Evolutionary conservation across 2,329 filamentous ascomycete genomes (phyloP), one percentile per base, ranked within the genome.

Genomic region (Penicillium sp.): DNA sequence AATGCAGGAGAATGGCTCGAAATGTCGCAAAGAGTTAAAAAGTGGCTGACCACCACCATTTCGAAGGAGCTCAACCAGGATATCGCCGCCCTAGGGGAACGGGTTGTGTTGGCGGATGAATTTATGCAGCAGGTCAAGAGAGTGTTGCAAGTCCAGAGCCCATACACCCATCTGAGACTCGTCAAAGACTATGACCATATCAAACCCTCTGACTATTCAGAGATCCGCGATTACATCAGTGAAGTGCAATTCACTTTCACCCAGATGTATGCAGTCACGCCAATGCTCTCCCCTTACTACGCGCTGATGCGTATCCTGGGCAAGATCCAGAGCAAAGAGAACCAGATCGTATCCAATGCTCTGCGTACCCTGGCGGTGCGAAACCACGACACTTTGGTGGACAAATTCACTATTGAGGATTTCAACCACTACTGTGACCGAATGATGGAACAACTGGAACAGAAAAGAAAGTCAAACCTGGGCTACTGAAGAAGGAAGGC

Each of bases 311-410:
- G 28, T 6, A 13, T 29, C 13, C n/a, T 29, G 28, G 4, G n/a
- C n/a, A n/a, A n/a, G n/a, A n/a, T 6, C 11, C 5, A 29, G 28
- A 29, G 14, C 28, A n/a, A 29, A 1, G 28, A 29, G 6, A 4
- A 5, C 11, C n/a, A 29, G 28, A 4, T 2, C n/a, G 28, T n/a
- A 42, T n/a, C 13, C 28, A 2, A n/a, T 2, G 28, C 28, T 13
- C 6, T 29, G 13, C 6, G n/a, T 6, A 29, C 13, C n/a, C 13
- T 29, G 11, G 13, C 3, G 16, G 31, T 18, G 14, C 27, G 16
- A 4, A 23, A 29, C 22, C 8, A 20, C 11, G 9, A 28, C 37
- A 62, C 16, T 51, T 61, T 6, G 65, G 67, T 24, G 68, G 67
- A 29, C 14, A n/a, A n/a, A 14, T 13, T n/a, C 13, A 14, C 11